Conservation (phyloP, 1,284 basidiomycete species). For the Microbotryum saponariae region DNA sequence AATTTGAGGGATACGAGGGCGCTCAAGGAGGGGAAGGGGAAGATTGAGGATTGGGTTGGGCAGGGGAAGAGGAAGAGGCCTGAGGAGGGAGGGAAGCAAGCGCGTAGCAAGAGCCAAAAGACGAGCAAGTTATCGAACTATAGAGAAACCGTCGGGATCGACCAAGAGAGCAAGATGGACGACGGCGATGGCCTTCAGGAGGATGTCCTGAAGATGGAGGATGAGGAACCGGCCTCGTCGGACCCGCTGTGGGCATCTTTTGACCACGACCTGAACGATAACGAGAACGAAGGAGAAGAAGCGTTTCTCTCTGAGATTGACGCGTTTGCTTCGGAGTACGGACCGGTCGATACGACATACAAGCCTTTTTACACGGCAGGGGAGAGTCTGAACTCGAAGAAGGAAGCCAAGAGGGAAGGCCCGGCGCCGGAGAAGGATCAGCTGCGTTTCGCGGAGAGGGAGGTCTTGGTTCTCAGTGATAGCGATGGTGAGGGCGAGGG, state of each 20-base stretch:
- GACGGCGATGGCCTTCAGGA: conserved; percentile 1
- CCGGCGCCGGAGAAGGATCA: neutral
- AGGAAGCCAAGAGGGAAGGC: neutral
- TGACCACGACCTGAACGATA: conserved; percentile 7
- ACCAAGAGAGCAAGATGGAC: conserved; percentile 12
- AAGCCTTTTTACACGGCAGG: conserved; percentile 15
- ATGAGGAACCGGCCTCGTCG: neutral
- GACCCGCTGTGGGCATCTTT: conserved; percentile 1
- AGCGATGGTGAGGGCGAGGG: neutral
- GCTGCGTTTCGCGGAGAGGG: neutral
- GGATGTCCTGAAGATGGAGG: neutral
- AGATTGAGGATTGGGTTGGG: neutral
- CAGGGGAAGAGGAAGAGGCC: neutral
- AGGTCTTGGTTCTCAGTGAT: neutral
- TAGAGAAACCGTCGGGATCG: neutral
- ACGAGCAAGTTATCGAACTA: neutral
- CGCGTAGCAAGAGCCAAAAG: neutral
- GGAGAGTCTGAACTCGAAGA: conserved; percentile 4
- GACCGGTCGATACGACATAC: neutral
- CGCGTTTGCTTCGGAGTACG: neutral
- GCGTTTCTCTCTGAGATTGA: neutral
- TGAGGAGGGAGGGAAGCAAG: neutral
- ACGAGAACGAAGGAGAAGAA: neutral
- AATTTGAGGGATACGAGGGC: conserved; percentile 31
- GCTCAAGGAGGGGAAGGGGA: neutral